A percentile compares a stretch with the other conserved stretches of the same genome.
Evolutionary conservation across 176 grass and related monocot genomes (phyloP).

Genomic region (Areca catechu): DNA sequence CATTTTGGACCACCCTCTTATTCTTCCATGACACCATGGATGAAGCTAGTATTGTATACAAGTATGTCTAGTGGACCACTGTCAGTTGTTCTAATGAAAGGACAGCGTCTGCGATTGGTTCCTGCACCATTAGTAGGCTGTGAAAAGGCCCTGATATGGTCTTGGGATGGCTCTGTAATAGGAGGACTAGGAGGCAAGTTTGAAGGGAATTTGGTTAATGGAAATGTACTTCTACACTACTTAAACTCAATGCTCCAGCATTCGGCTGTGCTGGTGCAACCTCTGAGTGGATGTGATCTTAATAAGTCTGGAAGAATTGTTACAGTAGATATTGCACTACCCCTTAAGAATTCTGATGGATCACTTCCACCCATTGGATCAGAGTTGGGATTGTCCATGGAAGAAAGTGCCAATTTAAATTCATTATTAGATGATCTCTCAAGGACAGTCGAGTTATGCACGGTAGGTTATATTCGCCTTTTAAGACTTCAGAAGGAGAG

Average conservation of each 20-base stretch:
- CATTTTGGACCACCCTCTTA: slow-evolving; percentile 95
- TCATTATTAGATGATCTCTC: slow-evolving; percentile 64
- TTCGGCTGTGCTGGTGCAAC: slow-evolving; percentile 87
- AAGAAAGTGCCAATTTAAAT: slow-evolving; percentile 44
- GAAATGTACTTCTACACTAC: slow-evolving; percentile 74
- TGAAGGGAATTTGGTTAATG: slow-evolving; percentile 95
- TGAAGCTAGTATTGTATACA: slow-evolving; percentile 91
- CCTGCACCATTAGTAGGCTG: slow-evolving; percentile 81
- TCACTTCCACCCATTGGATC: slow-evolving; percentile 40
- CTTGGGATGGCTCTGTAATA: slow-evolving; percentile 79
- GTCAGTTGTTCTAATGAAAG: slow-evolving; percentile 89
- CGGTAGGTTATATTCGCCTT: slow-evolving; percentile 80
- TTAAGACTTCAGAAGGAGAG: slow-evolving; percentile 62
- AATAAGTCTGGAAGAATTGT: slow-evolving; percentile 55
- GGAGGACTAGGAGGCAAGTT: slow-evolving; percentile 86
- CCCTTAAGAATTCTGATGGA: slow-evolving; percentile 66
- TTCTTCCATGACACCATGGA: slow-evolving; percentile 92
- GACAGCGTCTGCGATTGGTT: slow-evolving; percentile 69
- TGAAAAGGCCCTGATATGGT: slow-evolving; percentile 89
- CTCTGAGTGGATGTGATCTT: slow-evolving; percentile 72
- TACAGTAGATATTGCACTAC: slow-evolving; percentile 74
- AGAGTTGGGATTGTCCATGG: slow-evolving; percentile 33
- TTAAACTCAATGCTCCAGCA: slow-evolving; percentile 92
- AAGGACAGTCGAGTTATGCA: slow-evolving; percentile 51
- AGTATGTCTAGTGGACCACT: slow-evolving; percentile 64